Conservation (phyloP, 768 basidiomycete genomes). For the Sistotremastrum niveocremeum region DNA sequence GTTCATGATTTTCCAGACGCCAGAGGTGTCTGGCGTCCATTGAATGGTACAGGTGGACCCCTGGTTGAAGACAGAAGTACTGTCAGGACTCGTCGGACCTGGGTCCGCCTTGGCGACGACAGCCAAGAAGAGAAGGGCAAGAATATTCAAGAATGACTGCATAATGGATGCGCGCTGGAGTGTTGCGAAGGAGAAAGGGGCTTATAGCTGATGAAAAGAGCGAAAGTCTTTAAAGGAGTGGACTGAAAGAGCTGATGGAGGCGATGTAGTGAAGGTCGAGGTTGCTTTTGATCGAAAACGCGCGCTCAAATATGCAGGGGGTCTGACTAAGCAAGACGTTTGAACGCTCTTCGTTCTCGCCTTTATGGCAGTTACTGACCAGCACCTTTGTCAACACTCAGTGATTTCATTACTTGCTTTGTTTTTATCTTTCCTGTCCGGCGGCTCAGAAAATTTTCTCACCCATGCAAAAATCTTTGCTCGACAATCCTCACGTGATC, state of each 20-base stretch:
- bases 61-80: slow-evolving; percentile 41
- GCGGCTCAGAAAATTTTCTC: too few relatives aligned
- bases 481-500: too few relatives aligned
- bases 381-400: too few relatives aligned
- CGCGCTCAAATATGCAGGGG: too few relatives aligned
- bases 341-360: too few relatives aligned
- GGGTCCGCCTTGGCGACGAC: slow-evolving; percentile 23
- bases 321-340: too few relatives aligned
- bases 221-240: background rate
- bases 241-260: background rate
- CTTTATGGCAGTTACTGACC: too few relatives aligned
- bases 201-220: slow-evolving; percentile 10
- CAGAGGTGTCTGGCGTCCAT: slow-evolving; percentile 45
- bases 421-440: too few relatives aligned
- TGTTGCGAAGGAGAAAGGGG: slow-evolving; percentile 17
- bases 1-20: slow-evolving; percentile 54
- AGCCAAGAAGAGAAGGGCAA: slow-evolving; percentile 4
- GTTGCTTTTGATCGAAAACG: background rate
- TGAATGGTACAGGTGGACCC: slow-evolving; percentile 40
- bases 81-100: slow-evolving; percentile 43
- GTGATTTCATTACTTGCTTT: too few relatives aligned
- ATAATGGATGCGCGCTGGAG: slow-evolving; percentile 27
- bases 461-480: too few relatives aligned
- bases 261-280: background rate
- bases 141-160: background rate